Evolutionary conservation across 2,329 filamentous ascomycete genomes (phyloP).

Genomic region (Trichoderma atrobrunneum): DNA sequence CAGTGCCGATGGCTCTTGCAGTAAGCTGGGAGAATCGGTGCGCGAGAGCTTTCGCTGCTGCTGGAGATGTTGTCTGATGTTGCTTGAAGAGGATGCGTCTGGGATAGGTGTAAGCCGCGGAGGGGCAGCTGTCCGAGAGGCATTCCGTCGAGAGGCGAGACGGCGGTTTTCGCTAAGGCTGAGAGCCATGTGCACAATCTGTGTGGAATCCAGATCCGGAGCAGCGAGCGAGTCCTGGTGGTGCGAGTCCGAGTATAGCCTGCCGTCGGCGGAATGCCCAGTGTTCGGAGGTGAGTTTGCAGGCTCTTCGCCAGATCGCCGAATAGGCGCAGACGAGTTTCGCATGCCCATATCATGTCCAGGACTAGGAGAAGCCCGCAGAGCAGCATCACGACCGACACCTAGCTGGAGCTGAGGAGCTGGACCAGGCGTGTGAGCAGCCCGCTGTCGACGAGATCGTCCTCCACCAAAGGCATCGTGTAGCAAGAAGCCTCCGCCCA

Average conservation of each 20-base stretch:
- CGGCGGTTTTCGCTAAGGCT: constrained; percentile 80
- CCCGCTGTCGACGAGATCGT: constrained; percentile 29
- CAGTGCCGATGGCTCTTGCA: constrained; percentile 40
- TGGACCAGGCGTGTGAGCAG: not conserved
- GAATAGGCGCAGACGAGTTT: constrained; percentile 5
- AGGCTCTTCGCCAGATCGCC: not conserved
- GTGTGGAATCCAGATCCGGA: constrained; percentile 72
- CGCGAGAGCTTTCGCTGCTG: constrained; percentile 64
- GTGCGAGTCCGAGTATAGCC: constrained; percentile 17
- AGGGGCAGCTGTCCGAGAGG: constrained; percentile 47
- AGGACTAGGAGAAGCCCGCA: not conserved
- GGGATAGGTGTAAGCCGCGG: constrained; percentile 53
- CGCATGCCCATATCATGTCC: constrained; percentile 9
- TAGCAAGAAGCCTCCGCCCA: constrained; percentile 52
- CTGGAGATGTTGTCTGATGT: constrained; percentile 66
- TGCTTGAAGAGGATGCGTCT: constrained; percentile 53
- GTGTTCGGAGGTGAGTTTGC: not conserved
- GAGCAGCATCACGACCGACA: constrained; percentile 8
- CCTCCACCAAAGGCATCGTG: constrained; percentile 40
- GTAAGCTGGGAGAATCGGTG: constrained; percentile 58
- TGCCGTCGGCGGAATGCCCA: not conserved
- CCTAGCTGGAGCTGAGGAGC: not conserved
- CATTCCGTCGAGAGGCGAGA: constrained; percentile 58
- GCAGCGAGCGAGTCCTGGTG: constrained; percentile 26
- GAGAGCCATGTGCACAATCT: constrained; percentile 90